phyloP scores from a whole-genome alignment of 768 basidiomycete species.

The Guyanaporus albipodus region DNA sequence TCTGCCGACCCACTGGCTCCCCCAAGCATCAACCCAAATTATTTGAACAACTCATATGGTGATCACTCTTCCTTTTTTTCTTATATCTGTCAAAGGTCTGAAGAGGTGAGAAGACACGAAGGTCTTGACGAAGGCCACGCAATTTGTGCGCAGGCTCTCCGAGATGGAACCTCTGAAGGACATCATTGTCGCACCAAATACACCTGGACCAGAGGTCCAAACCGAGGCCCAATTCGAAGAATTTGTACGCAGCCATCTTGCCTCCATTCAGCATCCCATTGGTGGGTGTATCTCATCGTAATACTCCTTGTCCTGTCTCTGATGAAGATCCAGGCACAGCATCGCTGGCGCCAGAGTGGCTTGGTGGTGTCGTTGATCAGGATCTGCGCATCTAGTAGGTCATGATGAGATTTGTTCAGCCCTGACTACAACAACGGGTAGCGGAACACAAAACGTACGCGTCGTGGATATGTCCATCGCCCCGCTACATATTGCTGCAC shows the following conservation, averaged over 20 bases:
- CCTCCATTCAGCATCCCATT: conserved; percentile 9
- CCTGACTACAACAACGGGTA: not conserved
- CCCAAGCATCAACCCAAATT: conserved; percentile 12
- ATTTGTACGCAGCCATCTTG: conserved; percentile 2
- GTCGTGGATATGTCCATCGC: conserved; percentile 18
- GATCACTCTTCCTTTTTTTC: not conserved
- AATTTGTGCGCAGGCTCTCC: conserved; percentile 12
- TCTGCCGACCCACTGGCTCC: conserved; percentile 11
- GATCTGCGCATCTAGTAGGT: conserved; percentile 17
- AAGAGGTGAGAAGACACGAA: conserved; percentile 8
- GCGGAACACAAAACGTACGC: conserved; percentile 16
- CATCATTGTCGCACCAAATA: conserved; percentile 15
- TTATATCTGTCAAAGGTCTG: not conserved
- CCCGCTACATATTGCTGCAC: conserved; percentile 13
- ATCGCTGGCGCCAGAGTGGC: conserved; percentile 14
- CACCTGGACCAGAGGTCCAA: conserved; percentile 18
- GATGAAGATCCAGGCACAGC: conserved; percentile 12
- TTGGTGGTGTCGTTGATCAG: conserved; percentile 18
- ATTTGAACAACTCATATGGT: conserved; percentile 17
- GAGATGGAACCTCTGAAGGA: conserved; percentile 17
- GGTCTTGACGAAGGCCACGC: conserved; percentile 13
- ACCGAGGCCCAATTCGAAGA: conserved; percentile 16
- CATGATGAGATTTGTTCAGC: not conserved
- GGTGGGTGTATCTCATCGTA: not conserved
- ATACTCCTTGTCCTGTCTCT: not conserved